Evolutionary conservation across 1,284 basidiomycete genomes (phyloP).

Genomic region (Ustilago sp.): DNA sequence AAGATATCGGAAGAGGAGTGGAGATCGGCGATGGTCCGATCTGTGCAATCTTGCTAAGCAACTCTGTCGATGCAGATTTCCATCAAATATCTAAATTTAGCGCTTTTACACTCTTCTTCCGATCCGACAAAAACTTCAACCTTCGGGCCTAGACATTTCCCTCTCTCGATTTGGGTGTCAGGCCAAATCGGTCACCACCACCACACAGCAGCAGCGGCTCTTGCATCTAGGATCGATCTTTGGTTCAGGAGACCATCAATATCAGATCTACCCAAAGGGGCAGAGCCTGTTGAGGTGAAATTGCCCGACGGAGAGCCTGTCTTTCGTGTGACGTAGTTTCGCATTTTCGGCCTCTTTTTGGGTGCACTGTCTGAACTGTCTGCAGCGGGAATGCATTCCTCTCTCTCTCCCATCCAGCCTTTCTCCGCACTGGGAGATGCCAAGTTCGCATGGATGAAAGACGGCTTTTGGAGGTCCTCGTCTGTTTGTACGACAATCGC

Average conservation of each 20-base stretch:
- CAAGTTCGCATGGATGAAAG: not conserved
- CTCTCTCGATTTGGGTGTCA: not conserved
- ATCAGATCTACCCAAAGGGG: no score
- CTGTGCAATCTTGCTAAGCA: constrained; percentile 6
- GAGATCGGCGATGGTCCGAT: not conserved
- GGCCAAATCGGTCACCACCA: not conserved
- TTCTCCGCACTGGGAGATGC: not conserved
- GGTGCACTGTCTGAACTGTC: not conserved
- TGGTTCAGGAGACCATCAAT: no score
- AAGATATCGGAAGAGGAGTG: not conserved
- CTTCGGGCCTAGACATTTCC: not conserved
- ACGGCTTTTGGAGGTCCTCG: not conserved
- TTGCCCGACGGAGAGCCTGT: not conserved
- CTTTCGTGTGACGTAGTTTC: constrained; percentile 1
- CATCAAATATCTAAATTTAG: not conserved
- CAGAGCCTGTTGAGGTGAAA: not conserved
- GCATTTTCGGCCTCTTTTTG: not conserved
- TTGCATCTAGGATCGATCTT: no score
- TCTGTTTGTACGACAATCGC: not conserved
- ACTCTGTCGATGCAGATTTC: not conserved
- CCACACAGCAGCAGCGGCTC: no score
- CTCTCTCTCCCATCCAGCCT: not conserved
- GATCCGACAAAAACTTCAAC: not conserved
- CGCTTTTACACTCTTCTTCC: not conserved
- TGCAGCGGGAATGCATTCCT: constrained; percentile 3